A percentile compares a stretch with the other conserved stretches of the same genome.
phyloP scores from a whole-genome alignment of 1,139 yeast genomes.

The Pichia sp. region DNA sequence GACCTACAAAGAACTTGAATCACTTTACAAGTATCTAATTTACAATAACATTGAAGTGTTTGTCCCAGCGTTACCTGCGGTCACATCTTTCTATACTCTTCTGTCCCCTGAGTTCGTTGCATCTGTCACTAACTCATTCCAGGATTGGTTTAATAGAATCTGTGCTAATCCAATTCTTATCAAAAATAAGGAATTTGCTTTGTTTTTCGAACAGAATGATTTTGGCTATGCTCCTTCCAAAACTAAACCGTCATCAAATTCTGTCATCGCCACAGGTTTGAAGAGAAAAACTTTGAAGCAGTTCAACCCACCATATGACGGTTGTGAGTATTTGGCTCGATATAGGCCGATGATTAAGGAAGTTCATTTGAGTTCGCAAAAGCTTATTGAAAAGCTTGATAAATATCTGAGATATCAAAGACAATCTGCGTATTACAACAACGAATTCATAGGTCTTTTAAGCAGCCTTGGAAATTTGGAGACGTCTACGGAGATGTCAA shows the following conservation, averaged over 20 bases:
- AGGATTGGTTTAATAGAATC: slow-evolving; percentile 81
- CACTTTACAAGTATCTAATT: slow-evolving; percentile 71
- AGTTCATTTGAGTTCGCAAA: slow-evolving; percentile 59
- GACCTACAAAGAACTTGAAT: slow-evolving; percentile 70
- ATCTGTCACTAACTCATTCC: slow-evolving; percentile 57
- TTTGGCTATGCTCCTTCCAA: slow-evolving; percentile 62
- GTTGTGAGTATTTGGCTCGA: slow-evolving; percentile 70
- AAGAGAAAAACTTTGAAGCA: slow-evolving; percentile 88
- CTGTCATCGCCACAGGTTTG: slow-evolving; percentile 71
- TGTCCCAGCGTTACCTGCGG: slow-evolving; percentile 80
- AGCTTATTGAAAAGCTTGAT: slow-evolving; percentile 37
- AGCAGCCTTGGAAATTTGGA: slow-evolving; percentile 29
- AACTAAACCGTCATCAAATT: slow-evolving; percentile 39
- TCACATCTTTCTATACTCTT: slow-evolving; percentile 71
- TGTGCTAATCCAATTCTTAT: slow-evolving; percentile 70
- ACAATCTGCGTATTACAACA: slow-evolving; percentile 32
- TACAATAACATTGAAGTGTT: slow-evolving; percentile 87
- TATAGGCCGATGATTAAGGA: slow-evolving; percentile 84
- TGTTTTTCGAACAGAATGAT: slow-evolving; percentile 77
- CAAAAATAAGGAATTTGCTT: slow-evolving; percentile 83
- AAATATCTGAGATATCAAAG: slow-evolving; percentile 27
- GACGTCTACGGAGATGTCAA: slow-evolving; percentile 53
- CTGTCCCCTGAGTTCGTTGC: slow-evolving; percentile 78
- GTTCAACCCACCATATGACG: slow-evolving; percentile 87
- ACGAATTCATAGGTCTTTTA: slow-evolving; percentile 56